Conservation (phyloP, 441 rosid species). For the Cnidoscolus chayamansa region DNA sequence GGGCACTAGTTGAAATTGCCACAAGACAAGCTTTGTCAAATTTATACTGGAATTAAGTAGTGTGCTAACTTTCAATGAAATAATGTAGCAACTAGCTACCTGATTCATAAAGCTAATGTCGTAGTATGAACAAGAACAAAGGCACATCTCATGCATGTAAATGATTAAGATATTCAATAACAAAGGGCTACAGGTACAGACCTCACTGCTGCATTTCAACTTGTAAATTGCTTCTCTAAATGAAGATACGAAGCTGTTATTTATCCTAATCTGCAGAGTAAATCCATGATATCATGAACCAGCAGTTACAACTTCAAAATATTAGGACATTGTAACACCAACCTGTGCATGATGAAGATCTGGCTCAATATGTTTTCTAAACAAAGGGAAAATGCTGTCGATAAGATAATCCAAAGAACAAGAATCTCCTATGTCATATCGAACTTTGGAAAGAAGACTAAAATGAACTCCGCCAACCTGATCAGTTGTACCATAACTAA, state of each 20-base stretch:
- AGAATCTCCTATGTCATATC: conserved; percentile 91
- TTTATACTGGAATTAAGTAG: not conserved
- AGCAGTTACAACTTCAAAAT: conserved; percentile 25
- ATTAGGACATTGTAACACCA: conserved; percentile 28
- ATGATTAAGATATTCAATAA: not conserved
- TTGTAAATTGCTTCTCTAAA: conserved; percentile 98
- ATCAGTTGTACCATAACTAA: conserved; percentile 19
- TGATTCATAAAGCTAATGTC: not conserved
- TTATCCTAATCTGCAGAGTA: conserved; percentile 88
- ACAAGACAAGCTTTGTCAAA: not conserved
- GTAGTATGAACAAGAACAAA: not conserved
- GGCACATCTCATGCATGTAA: not conserved
- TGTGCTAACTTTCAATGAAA: not conserved
- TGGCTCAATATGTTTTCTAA: conserved; percentile 96
- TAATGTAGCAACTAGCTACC: not conserved
- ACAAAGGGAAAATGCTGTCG: conserved; percentile 96
- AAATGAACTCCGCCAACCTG: conserved; percentile 99
- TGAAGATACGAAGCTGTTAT: conserved; percentile 95
- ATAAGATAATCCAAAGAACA: conserved; percentile 92
- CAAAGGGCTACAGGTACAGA: conserved; percentile 33
- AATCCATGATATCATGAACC: conserved; percentile 28
- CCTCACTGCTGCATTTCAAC: conserved; percentile 96
- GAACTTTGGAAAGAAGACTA: conserved; percentile 96
- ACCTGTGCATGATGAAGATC: conserved; percentile 99
- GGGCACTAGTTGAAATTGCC: too few species aligned